Conservation (phyloP, 75 land plant species). For the Cupressus sempervirens region DNA sequence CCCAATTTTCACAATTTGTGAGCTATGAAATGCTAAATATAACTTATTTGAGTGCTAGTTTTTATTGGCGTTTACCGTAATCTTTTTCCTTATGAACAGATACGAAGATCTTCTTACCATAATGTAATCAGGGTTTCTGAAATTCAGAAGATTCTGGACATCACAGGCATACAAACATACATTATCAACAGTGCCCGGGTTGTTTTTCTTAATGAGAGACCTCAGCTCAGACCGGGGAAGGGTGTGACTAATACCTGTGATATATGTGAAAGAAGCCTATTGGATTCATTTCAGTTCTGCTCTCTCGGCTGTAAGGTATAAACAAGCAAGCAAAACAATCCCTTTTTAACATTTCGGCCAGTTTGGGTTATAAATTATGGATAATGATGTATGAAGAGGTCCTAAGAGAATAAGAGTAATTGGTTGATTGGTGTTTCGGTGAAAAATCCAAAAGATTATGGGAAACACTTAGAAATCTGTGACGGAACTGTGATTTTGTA, state of each 20-base stretch:
- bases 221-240: conserved; percentile 26
- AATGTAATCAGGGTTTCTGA: conserved; percentile 63
- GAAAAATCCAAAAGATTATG: neutral
- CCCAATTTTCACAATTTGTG: neutral
- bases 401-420: neutral
- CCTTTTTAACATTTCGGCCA: neutral
- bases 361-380: neutral
- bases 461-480: neutral
- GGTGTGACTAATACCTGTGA: conserved; percentile 54
- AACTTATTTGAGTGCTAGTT: neutral
- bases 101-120: conserved; percentile 67
- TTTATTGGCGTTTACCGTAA: neutral
- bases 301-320: conserved; percentile 66
- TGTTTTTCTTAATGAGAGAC: conserved; percentile 30
- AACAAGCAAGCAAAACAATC: neutral
- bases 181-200: conserved; percentile 43
- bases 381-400: neutral
- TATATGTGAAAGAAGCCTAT: conserved; percentile 52
- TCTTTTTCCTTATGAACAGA: conserved; percentile 22
- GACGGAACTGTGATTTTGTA: neutral
- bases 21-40: neutral
- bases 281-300: conserved; percentile 53
- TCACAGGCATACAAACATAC: conserved; percentile 55
- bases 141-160: conserved; percentile 53
- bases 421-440: neutral